phyloP scores from a whole-genome alignment of 2,329 filamentous ascomycete genomes.

The Ceratocystis diversiconidia region DNA sequence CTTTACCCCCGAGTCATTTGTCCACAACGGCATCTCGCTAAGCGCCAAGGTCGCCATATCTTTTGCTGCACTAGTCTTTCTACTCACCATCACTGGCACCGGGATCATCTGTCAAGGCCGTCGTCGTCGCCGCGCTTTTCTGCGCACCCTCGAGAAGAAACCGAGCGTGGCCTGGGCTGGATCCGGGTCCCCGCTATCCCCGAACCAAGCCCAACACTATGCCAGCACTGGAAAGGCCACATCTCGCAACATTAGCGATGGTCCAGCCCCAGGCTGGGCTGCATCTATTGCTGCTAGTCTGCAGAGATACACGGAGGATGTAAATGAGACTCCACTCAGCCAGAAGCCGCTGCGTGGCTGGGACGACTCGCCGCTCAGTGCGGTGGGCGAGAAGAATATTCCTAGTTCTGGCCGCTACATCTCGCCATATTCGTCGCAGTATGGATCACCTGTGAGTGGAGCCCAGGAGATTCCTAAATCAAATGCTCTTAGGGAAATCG shows the following conservation, averaged over 20 bases:
- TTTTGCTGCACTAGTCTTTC: constrained; percentile 34
- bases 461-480: background rate
- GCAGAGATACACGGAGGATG: background rate
- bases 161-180: constrained; percentile 10
- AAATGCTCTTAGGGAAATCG: constrained; percentile 19
- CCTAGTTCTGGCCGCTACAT: constrained; percentile 32
- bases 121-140: constrained; percentile 37
- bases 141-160: constrained; percentile 33
- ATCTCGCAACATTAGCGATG: background rate
- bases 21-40: constrained; percentile 34
- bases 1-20: constrained; percentile 29
- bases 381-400: constrained; percentile 28
- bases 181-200: constrained; percentile 21
- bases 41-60: constrained; percentile 46
- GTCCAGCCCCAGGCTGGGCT: constrained; percentile 6
- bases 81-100: constrained; percentile 37
- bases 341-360: constrained; percentile 39
- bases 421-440: constrained; percentile 46
- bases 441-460: constrained; percentile 39
- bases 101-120: constrained; percentile 43
- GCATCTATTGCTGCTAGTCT: constrained; percentile 3
- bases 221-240: constrained; percentile 11
- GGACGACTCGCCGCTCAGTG: constrained; percentile 39
- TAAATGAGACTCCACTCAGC: constrained; percentile 38
- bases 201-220: constrained; percentile 18